Conservation (phyloP, 1,284 basidiomycete species). For the Trichosporon sp. region DNA sequence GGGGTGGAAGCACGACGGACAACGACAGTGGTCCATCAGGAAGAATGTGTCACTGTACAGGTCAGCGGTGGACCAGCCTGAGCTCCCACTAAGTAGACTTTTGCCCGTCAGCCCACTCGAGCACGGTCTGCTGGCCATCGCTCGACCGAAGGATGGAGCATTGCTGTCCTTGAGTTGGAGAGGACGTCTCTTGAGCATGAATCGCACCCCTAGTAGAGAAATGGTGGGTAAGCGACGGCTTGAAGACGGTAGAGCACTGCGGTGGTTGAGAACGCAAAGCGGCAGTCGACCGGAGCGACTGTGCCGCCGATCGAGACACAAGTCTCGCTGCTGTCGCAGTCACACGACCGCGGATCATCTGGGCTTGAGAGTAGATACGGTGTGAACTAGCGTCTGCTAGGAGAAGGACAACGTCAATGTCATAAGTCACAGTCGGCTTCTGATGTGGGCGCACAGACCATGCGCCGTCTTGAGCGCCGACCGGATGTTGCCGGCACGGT, state of each 20-base stretch:
- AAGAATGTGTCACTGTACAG: slow-evolving; percentile 63
- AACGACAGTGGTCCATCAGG: slow-evolving; percentile 83
- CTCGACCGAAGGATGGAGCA: background rate
- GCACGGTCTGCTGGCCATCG: background rate
- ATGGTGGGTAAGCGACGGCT: background rate
- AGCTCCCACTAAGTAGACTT: background rate
- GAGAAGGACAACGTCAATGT: background rate
- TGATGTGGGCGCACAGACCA: background rate
- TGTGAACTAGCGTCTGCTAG: background rate
- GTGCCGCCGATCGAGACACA: background rate
- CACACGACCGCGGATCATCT: background rate
- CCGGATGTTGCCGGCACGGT: background rate
- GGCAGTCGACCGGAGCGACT: background rate
- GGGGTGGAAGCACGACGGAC: slow-evolving; percentile 78
- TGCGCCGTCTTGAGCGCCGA: background rate
- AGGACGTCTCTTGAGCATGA: background rate
- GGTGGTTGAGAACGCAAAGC: background rate
- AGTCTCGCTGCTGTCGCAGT: background rate
- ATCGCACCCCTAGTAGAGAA: background rate
- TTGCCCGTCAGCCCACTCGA: background rate
- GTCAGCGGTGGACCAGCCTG: background rate
- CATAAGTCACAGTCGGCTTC: background rate
- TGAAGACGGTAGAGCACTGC: background rate
- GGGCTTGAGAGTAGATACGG: background rate
- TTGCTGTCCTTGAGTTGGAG: background rate